Base-by-base conservation (phyloP, 2,329 filamentous ascomycete species). In the Macroventuria anomochaeta region DNA sequence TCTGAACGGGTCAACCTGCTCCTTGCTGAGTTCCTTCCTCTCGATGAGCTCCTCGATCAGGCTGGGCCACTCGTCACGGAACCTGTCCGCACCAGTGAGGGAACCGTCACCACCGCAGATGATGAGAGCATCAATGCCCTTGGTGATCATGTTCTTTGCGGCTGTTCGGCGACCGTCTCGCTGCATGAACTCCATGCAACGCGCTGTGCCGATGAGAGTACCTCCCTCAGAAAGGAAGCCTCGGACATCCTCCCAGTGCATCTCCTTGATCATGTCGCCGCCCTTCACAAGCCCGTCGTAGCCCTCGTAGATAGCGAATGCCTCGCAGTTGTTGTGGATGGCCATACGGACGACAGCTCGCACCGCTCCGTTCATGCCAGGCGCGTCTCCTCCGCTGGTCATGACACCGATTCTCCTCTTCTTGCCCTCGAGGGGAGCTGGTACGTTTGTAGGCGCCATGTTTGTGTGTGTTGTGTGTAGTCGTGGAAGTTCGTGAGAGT, bases 261-360 rank as follows among this genome's bases (percentile, higher is more conserved):
- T 91, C 78, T 90, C 85, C 67, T 85, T 86, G 78, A 99, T 97
- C 78, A 93, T 86, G 72, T 92, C 83, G 39, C 91, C 92, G 65
- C 93, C 95, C 63, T 89, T 85, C 23, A 99, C 93, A 47, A 99
- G 83, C 34, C 95, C 95, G 71, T 97, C 92, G 78, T 99, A 99
- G 57, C 95, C 95, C 76, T 97, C 95, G 76, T 93, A 95, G 72
- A 81, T 75, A 48, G 76, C 78, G 63, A 71, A 81, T 11, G 78
- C 73, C 31, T 78, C 76, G 70, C 80, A 81, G 52, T 78, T 78
- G 76, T 90, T 85, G 75, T 95, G 87, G 64, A 97, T 91, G 43
- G 92, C 86, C 84, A 92, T 96, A 64, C 95, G 89, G 53, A 99
- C 90, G 23, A 96, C 90, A 42, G 93, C 91, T 57, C 93, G 86